Evolutionary conservation across 1,284 basidiomycete species (phyloP).

Genomic region (Polyporus tsugae): DNA sequence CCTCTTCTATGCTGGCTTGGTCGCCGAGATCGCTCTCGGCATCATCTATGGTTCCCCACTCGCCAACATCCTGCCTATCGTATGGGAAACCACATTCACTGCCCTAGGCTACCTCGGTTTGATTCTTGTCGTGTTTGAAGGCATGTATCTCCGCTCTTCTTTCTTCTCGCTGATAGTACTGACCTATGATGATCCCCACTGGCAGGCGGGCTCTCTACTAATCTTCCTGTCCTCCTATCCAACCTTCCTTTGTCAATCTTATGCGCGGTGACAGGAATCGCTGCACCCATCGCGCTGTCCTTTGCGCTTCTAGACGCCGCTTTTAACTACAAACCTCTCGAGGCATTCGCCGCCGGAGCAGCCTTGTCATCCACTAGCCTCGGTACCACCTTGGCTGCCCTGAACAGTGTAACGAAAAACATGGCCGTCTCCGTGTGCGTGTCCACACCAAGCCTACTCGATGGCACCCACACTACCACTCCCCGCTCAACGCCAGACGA

Average conservation of each 20-base stretch:
- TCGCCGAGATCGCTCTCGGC: conserved; percentile 57
- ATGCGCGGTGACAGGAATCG: conserved; percentile 55
- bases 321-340: conserved; percentile 45
- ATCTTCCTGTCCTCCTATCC: conserved; percentile 46
- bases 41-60: conserved; percentile 56
- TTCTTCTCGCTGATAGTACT: neutral
- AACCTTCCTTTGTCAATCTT: conserved; percentile 51
- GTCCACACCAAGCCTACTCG: neutral
- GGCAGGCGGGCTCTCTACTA: conserved; percentile 57
- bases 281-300: conserved; percentile 55
- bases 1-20: conserved; percentile 35
- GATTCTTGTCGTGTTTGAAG: conserved; percentile 61
- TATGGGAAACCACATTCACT: conserved; percentile 53
- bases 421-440: neutral
- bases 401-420: conserved; percentile 39
- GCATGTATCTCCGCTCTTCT: conserved; percentile 34
- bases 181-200: neutral
- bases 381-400: conserved; percentile 60
- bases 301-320: conserved; percentile 42
- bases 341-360: conserved; percentile 60
- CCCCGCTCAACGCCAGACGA: neutral
- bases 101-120: conserved; percentile 59
- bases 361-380: conserved; percentile 60
- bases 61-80: conserved; percentile 47
- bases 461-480: too few species aligned